Evolutionary conservation across 345 rosid species (phyloP).

Genomic region (Adansonia digitata): DNA sequence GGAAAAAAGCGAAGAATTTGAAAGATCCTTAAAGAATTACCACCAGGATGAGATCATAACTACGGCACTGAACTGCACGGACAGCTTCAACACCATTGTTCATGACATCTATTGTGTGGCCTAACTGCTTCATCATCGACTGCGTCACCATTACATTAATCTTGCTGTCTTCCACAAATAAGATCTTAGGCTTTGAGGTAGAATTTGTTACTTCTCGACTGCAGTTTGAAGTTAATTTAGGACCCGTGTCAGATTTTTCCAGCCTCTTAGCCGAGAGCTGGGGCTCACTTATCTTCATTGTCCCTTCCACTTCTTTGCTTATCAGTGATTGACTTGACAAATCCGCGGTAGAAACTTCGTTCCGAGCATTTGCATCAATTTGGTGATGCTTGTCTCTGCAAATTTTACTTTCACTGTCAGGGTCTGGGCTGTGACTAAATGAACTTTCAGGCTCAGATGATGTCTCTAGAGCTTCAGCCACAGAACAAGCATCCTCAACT

Average conservation of each 20-base stretch:
- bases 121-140: conserved; percentile 86
- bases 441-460: conserved; percentile 46
- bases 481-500: conserved; percentile 51
- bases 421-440: conserved; percentile 32
- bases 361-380: conserved; percentile 7
- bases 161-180: conserved; percentile 90
- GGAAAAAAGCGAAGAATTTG: no score
- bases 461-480: conserved; percentile 35
- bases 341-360: conserved; percentile 9
- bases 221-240: conserved; percentile 19
- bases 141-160: conserved; percentile 79
- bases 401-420: conserved; percentile 23
- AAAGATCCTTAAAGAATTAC: conserved; percentile 29
- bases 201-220: conserved; percentile 24
- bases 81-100: conserved; percentile 87
- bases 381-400: conserved; percentile 17
- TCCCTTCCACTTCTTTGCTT: conserved; percentile 28
- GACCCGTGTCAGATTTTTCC: conserved; percentile 30
- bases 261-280: conserved; percentile 28
- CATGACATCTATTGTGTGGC: conserved; percentile 67
- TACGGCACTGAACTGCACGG: conserved; percentile 39
- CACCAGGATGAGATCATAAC: conserved; percentile 77
- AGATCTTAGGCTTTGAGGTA: conserved; percentile 62
- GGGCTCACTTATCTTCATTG: conserved; percentile 28
- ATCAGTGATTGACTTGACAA: conserved; percentile 27